Conservation (phyloP, 2,329 filamentous ascomycete genomes). For the Chaetomium olivaceum region DNA sequence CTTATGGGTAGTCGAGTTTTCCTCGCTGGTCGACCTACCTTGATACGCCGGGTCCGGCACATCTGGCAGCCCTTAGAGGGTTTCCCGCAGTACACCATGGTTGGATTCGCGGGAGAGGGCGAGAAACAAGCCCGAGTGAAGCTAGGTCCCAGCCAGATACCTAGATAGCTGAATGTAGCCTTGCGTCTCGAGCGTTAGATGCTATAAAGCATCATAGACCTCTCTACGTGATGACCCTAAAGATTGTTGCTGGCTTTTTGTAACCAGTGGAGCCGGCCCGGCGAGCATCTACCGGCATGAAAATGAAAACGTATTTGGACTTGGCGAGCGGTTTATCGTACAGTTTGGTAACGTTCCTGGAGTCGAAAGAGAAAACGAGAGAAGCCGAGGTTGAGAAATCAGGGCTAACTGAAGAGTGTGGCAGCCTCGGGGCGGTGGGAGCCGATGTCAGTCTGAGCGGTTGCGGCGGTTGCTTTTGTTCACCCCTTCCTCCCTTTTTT, state of each 20-base stretch:
- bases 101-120: constrained; percentile 21
- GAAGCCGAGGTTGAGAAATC: constrained; percentile 15
- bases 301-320: constrained; percentile 17
- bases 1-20: neutral
- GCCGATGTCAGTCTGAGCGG: neutral
- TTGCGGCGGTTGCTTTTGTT: neutral
- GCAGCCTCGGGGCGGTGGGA: constrained; percentile 15
- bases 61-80: constrained; percentile 71
- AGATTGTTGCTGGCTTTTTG: neutral
- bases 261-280: neutral
- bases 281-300: constrained; percentile 23
- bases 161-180: constrained; percentile 1
- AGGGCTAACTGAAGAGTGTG: neutral
- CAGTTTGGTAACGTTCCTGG: neutral
- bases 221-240: neutral
- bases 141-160: constrained; percentile 14
- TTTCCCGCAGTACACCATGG: constrained; percentile 67
- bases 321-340: constrained; percentile 16
- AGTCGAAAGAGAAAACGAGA: neutral
- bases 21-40: constrained; percentile 49
- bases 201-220: neutral
- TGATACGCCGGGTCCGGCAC: constrained; percentile 72
- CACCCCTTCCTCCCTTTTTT: neutral
- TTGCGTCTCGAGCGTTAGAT: neutral
- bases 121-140: neutral